Base-by-base conservation (phyloP, 1,139 yeast genomes). In the Martiniozyma asiatica region DNA sequence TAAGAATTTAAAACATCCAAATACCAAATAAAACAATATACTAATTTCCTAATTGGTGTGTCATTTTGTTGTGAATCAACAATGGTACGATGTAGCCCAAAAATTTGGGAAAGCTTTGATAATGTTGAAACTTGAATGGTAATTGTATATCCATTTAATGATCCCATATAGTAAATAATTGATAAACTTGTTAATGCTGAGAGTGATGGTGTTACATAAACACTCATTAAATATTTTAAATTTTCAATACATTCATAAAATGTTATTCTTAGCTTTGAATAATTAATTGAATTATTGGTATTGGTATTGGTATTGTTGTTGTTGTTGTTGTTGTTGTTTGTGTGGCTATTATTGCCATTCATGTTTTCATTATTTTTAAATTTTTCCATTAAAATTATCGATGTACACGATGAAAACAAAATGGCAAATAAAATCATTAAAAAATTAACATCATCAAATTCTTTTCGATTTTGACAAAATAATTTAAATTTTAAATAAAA, bases 1-100 rank as follows among this genome's bases (percentile, higher is more conserved):
- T 42, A 43, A 6, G 46, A 36, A 1, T 36, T 24, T n/a, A 43
- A 22, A 2, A 43, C 34, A 30, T 43, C 47, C 25, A 43, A 16
- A 26, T 37, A 40, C 32, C 39, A 35, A 12, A 43, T 37, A 32
- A 40, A 41, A 20, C 39, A 40, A 27, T 43, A 43, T 4, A 41
- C 34, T 10, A 40, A 17, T 25, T 37, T 37, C 24, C 43, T 32
- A 22, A 37, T 22, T 14, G 45, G 41, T n/a, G 24, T 33, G 11
- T 23, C 22, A 4, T 30, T 18, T n/a, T n/a, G n/a, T 5, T 26
- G 22, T 8, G 34, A 20, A 11, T 30, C 14, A 2, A 39, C 26
- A 2, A 35, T 26, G 13, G 33, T 37, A 16, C 45, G 30, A 22
- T 42, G 46, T 13, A 43, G 29, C 1, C 44, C 46, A 19, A 37